Conservation (phyloP, 345 rosid genomes). For the Odontarrhena argentea region DNA sequence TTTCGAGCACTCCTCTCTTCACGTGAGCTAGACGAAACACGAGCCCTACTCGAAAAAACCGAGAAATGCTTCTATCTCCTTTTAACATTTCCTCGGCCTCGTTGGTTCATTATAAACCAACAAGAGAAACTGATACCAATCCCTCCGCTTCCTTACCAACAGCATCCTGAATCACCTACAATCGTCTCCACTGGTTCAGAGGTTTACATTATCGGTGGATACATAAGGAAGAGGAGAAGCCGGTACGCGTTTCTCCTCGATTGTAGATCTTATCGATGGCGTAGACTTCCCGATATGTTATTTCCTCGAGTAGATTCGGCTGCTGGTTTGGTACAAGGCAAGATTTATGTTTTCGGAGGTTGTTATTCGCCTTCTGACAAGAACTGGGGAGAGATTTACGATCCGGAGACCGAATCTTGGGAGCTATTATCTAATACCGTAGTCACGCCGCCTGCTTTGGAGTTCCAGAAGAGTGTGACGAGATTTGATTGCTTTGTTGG, state of each 20-base stretch:
- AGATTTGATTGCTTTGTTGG: too few relatives aligned
- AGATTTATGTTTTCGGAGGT: slow-evolving; percentile 65
- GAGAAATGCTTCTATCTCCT: too few relatives aligned
- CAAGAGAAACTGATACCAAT: slow-evolving; percentile 41
- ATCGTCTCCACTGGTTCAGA: slow-evolving; percentile 47
- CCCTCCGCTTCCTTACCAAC: slow-evolving; percentile 44
- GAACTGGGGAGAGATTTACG: slow-evolving; percentile 72
- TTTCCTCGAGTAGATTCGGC: slow-evolving; percentile 60
- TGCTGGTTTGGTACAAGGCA: slow-evolving; percentile 49
- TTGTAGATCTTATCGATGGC: slow-evolving; percentile 59
- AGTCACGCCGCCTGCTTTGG: neutral
- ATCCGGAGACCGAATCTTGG: slow-evolving; percentile 51
- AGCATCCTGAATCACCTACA: slow-evolving; percentile 48
- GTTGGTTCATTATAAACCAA: slow-evolving; percentile 44
- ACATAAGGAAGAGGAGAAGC: slow-evolving; percentile 45
- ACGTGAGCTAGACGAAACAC: slow-evolving; percentile 32
- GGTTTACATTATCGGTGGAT: slow-evolving; percentile 60
- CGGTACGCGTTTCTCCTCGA: slow-evolving; percentile 58
- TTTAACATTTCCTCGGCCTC: too few relatives aligned
- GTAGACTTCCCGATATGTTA: slow-evolving; percentile 50
- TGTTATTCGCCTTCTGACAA: slow-evolving; percentile 31
- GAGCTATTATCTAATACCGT: neutral
- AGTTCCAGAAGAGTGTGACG: too few relatives aligned
- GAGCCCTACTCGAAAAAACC: too few relatives aligned
- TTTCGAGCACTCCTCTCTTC: slow-evolving; percentile 54